These are phyloP conservation scores for Pistacia vera DNA, from an alignment of 345 rosid species.

Conservation along the genomic window DNA sequence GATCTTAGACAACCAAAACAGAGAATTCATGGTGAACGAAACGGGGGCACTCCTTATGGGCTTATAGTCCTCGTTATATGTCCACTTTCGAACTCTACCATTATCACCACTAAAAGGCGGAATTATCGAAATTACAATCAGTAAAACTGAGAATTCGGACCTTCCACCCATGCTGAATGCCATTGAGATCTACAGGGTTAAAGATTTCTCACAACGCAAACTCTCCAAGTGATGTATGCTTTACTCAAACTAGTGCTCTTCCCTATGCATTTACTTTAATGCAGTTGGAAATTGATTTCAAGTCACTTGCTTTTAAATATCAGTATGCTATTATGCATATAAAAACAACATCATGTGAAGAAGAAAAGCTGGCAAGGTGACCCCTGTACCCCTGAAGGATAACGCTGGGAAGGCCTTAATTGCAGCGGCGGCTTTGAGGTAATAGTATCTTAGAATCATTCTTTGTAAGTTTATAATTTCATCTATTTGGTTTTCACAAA, in stretches of 20 bases:
- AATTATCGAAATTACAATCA: conserved; percentile 18
- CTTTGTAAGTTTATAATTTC: conserved; percentile 41
- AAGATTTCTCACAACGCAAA: conserved; percentile 28
- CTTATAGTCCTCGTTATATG: conserved; percentile 7
- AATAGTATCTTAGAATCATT: conserved; percentile 34
- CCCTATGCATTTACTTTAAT: too few species aligned
- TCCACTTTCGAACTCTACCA: too few species aligned
- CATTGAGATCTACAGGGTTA: conserved; percentile 43
- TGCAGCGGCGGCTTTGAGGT: conserved; percentile 29
- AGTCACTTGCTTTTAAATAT: background rate
- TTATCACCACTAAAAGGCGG: too few species aligned
- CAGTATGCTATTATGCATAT: conserved; percentile 49
- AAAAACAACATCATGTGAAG: conserved; percentile 38
- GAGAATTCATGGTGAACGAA: conserved; percentile 31
- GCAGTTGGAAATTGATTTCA: background rate
- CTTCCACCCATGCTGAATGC: conserved; percentile 66
- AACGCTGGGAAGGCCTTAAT: conserved; percentile 52
- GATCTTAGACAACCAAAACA: conserved; percentile 30
- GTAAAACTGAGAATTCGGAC: background rate
- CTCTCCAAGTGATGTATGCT: conserved; percentile 40
- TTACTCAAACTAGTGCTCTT: too few species aligned
- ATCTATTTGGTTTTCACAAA: too few species aligned
- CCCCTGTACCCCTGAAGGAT: conserved; percentile 48
- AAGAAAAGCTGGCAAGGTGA: conserved; percentile 65
- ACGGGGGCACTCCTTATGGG: conserved; percentile 23